These are phyloP conservation scores for Tetrapisispora taiwanensis DNA, from an alignment of 805 yeast species.

Conservation along the genomic window DNA sequence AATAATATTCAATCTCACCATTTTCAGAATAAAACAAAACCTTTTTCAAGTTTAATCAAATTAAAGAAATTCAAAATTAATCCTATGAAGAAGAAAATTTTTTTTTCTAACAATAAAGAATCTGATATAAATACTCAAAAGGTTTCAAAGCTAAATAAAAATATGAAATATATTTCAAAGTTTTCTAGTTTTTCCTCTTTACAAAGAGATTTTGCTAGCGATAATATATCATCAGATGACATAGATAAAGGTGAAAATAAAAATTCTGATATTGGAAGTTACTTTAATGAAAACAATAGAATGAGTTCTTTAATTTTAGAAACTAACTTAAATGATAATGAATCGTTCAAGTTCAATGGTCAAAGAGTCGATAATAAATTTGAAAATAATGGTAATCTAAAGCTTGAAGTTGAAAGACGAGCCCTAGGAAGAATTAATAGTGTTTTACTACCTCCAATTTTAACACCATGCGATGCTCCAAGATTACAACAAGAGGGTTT, in stretches of 20 bases:
- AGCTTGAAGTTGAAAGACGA: conserved; percentile 18
- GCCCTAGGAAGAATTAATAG: conserved; percentile 25
- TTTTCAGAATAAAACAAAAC: too few species aligned
- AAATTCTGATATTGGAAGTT: neutral
- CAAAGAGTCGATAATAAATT: too few species aligned
- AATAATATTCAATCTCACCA: neutral
- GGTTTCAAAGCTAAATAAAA: neutral
- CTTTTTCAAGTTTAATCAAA: neutral
- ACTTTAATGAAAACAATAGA: neutral
- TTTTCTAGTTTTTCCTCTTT: conserved; percentile 25
- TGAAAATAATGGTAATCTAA: neutral
- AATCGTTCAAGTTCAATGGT: neutral
- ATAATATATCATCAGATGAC: neutral
- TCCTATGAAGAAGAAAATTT: too few species aligned
- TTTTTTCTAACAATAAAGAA: neutral
- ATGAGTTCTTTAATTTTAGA: neutral
- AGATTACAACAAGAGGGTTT: neutral
- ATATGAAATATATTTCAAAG: conserved; percentile 16
- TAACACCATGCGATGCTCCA: conserved; percentile 1
- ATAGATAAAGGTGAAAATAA: neutral
- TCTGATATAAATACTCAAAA: neutral
- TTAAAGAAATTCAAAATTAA: neutral
- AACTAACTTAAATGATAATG: neutral
- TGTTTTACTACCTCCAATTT: conserved; percentile 23
- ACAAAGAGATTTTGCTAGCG: conserved; percentile 18